These are phyloP conservation scores for Lactarius hatsudake DNA, from an alignment of 768 basidiomycete genomes.

Conservation along the genomic window DNA sequence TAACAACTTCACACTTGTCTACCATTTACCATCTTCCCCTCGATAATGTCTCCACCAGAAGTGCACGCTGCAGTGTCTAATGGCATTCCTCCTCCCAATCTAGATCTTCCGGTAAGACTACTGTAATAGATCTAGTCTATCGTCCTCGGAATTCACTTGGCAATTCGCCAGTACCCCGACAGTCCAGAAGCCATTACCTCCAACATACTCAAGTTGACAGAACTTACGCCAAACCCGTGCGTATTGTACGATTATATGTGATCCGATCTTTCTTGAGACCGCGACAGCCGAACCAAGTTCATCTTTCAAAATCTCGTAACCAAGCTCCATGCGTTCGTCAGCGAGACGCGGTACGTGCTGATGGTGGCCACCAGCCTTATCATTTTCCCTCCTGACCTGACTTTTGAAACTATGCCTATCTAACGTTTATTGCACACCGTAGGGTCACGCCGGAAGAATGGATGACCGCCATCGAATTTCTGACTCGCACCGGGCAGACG, in stretches of 20 bases:
- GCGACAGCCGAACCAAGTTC: constrained; percentile 43
- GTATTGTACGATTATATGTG: constrained; percentile 17
- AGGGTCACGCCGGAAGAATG: constrained; percentile 82
- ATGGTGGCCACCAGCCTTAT: background rate
- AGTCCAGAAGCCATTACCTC: constrained; percentile 48
- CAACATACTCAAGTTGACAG: constrained; percentile 43
- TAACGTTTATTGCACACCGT: background rate
- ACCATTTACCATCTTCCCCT: background rate
- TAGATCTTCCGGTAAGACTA: constrained; percentile 40
- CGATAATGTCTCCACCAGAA: constrained; percentile 10
- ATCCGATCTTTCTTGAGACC: constrained; percentile 21
- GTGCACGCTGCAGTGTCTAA: constrained; percentile 33
- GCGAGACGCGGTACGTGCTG: constrained; percentile 55
- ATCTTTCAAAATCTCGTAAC: constrained; percentile 51
- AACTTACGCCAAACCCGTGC: constrained; percentile 41
- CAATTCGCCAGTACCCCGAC: constrained; percentile 42
- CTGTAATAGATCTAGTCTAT: background rate
- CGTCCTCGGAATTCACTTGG: background rate
- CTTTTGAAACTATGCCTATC: background rate
- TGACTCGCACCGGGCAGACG: constrained; percentile 71
- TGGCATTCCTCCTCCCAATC: constrained; percentile 39
- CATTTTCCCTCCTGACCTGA: background rate
- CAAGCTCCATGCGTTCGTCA: constrained; percentile 73
- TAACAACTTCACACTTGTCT: background rate
- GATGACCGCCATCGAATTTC: constrained; percentile 75